Conservation (phyloP, 1,284 basidiomycete genomes). For the Ceratobasidium sp. region DNA sequence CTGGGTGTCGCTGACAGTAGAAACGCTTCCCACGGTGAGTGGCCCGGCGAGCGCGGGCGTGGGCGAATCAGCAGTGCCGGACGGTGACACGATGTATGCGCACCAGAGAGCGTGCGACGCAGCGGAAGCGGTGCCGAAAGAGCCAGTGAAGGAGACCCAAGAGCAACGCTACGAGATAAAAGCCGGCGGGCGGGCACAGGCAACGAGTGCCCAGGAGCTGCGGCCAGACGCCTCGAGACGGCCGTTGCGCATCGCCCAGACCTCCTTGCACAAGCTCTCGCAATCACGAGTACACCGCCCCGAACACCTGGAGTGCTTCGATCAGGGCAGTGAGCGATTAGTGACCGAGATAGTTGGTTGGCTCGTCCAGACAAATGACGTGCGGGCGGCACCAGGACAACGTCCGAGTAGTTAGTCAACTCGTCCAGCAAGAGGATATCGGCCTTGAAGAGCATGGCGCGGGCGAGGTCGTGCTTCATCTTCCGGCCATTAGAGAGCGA, state of each 20-base stretch:
- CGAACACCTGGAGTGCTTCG: constrained; percentile 94
- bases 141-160: too few species aligned
- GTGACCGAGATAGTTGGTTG: constrained; percentile 95
- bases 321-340: constrained; percentile 98
- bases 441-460: too few species aligned
- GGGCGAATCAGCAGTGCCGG: too few species aligned
- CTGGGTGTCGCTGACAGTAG: too few species aligned
- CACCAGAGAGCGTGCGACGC: too few species aligned
- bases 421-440: constrained; percentile 86
- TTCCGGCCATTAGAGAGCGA: constrained; percentile 55
- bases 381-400: constrained; percentile 98
- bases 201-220: constrained; percentile 66
- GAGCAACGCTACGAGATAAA: too few species aligned
- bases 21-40: too few species aligned
- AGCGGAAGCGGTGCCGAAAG: too few species aligned
- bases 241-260: constrained; percentile 96
- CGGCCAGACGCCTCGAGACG: constrained; percentile 94
- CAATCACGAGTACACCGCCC: constrained; percentile 97
- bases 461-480: too few species aligned
- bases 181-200: too few species aligned
- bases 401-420: constrained; percentile 98
- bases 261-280: constrained; percentile 91
- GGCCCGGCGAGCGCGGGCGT: too few species aligned
- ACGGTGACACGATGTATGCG: too few species aligned
- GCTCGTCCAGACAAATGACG: constrained; percentile 97